Evolutionary conservation across 2,329 filamentous ascomycete species (phyloP), one percentile per base, ranked within the genome.

Genomic region (Trichoderma harzianum): DNA sequence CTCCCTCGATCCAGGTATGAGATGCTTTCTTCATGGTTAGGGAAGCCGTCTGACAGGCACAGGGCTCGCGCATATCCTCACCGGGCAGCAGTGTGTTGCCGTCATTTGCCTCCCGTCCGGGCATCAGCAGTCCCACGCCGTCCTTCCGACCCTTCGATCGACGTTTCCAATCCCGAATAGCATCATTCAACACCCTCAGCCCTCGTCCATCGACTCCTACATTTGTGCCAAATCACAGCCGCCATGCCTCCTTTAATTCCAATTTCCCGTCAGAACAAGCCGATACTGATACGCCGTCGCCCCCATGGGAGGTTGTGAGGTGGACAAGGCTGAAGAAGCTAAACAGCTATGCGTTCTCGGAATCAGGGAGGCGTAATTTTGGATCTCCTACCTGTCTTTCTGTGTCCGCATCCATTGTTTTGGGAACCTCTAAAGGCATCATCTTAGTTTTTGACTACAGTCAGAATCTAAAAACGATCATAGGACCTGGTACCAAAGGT

Each of bases 401-500:
- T 53, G 92, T 98, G 62, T 95, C 95, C 74, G 93, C 95, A 3
- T 90, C 91, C 10, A 97, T 99, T 76, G 93, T 95, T 16, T 83
- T 99, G 68, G 96, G 96, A 30, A 99, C 97, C 0, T 93, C 94
- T 4, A 98, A 97, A 81, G 96, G 97, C 69, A 91, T 98, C 80
- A 92, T 98, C 71, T 85, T 99, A 79, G 90, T 98, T 72, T 99
- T 99, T 83, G 97, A 99, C 84, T 98, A 98, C 81, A 94, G 97
- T 80, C 96, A 99, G 82, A 96, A 93, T 76, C 84, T 98, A 71
- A 98, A 97, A 82, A 91, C 93, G 77, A 97, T 98, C 72, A 94
- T 99, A 74, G 96, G 96, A 2, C 92, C 93, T 36, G 95, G 95
- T 39, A 97, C 95, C 1, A 97, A 96, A 86, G 92, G 93, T 93